phyloP scores from a whole-genome alignment of 2,329 filamentous ascomycete species.

The Beauveria pseudobassiana region DNA sequence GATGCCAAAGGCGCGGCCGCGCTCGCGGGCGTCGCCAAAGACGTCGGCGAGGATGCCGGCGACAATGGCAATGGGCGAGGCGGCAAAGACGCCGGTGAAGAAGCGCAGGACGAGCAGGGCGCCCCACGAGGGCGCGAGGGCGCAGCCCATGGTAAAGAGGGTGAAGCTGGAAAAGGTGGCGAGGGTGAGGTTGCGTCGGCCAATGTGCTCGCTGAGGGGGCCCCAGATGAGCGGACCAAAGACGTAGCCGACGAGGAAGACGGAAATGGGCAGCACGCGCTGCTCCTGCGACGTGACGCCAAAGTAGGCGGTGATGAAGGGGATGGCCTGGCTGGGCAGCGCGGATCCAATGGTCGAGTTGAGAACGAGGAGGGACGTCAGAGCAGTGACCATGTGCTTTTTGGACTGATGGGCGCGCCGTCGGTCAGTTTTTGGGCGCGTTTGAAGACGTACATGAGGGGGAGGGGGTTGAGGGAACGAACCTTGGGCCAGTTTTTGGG shows the following conservation, averaged over 20 bases:
- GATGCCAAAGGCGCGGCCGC: conserved; percentile 53
- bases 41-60: conserved; percentile 60
- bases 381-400: conserved; percentile 47
- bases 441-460: no score
- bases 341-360: conserved; percentile 62
- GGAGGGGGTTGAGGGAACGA: conserved; percentile 13
- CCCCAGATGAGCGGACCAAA: conserved; percentile 56
- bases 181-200: conserved; percentile 41
- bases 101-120: conserved; percentile 49
- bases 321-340: conserved; percentile 55
- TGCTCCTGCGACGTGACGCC: conserved; percentile 39
- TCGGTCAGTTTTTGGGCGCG: background rate
- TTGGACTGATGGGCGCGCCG: conserved; percentile 32
- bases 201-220: conserved; percentile 58
- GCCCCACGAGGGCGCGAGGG: conserved; percentile 44
- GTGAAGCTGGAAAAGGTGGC: conserved; percentile 40
- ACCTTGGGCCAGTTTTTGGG: conserved; percentile 44
- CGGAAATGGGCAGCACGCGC: conserved; percentile 50
- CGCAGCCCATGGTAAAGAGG: conserved; percentile 48
- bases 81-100: conserved; percentile 45
- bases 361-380: conserved; percentile 52
- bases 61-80: conserved; percentile 54
- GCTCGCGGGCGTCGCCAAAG: conserved; percentile 41
- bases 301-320: conserved; percentile 51
- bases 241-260: conserved; percentile 58